phyloP scores from a whole-genome alignment of 495 filamentous ascomycete genomes.

The Collariella sp. region DNA sequence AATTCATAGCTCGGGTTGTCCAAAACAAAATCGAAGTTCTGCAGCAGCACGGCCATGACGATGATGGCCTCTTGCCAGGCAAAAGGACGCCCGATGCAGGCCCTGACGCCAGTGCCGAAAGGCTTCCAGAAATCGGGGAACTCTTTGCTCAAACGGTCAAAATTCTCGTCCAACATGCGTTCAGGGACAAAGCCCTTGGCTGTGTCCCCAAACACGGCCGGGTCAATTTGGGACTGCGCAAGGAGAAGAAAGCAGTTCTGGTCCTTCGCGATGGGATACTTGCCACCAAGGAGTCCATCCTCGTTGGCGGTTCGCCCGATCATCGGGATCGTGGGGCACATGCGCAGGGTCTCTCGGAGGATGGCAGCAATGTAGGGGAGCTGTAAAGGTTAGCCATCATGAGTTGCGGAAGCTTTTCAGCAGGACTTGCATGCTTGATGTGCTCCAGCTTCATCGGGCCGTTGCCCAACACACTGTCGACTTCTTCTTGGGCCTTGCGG shows the following conservation, averaged over 20 bases:
- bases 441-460: conserved; percentile 58
- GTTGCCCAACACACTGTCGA: conserved; percentile 55
- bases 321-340: conserved; percentile 54
- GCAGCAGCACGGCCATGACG: conserved; percentile 47
- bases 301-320: conserved; percentile 37
- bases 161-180: conserved; percentile 55
- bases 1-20: conserved; percentile 55
- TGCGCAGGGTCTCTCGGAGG: conserved; percentile 62
- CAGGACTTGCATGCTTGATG: conserved; percentile 47
- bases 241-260: conserved; percentile 47
- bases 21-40: conserved; percentile 52
- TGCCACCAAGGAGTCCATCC: conserved; percentile 52
- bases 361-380: conserved; percentile 44
- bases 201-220: conserved; percentile 44
- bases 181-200: conserved; percentile 52
- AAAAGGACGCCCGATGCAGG: conserved; percentile 49
- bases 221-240: conserved; percentile 44
- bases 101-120: conserved; percentile 48
- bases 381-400: conserved; percentile 1
- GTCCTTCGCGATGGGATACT: conserved; percentile 53
- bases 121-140: conserved; percentile 49
- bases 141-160: conserved; percentile 45
- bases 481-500: conserved; percentile 47
- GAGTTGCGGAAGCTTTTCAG: no score
- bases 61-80: conserved; percentile 56